Base-by-base conservation (phyloP, 148 eudicot species). In the Diospyros lotus region DNA sequence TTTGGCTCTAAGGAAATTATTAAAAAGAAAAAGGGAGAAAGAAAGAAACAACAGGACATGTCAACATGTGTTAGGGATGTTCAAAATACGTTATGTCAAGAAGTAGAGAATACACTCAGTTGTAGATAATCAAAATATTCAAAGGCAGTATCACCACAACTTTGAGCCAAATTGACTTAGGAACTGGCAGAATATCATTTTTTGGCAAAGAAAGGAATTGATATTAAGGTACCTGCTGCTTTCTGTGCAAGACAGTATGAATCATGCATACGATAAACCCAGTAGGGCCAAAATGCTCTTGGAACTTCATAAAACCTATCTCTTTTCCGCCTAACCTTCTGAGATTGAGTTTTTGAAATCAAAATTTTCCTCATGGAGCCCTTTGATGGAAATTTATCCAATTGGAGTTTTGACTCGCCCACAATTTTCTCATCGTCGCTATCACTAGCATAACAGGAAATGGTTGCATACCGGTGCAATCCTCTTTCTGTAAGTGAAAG, bases 251-350 rank as follows among this genome's bases (percentile, higher is more conserved):
- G 91, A 73, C 79, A 78, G 75, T 80, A 93, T 15, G 98, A 92
- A 80, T 95, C 99, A 75, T 88, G 82, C 99, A 89, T 91, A 62
- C 79, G 89, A 71, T 95, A 95, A 76, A 91, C 94, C 99, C 99
- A 93, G 48, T 81, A 75, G 17, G 99, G 99, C 96, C 87, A 95
- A 71, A 84, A 95, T 62, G 99, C 96, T 76, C 86, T 88, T 60
- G 93, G 79, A 71, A 74, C 91, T 80, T 82, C 85, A 43, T 82
- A 86, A 44, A 87, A 69, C 51, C 77, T 80, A 78, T 66, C 64
- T 77, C 77, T 82, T 63, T 78, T 79, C 81, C 75, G 52, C 40
- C 79, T 76, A 53, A 41, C 75, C 58, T 80, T 78, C 41, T 9
- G 76, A 77, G 73, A 71, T 65, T 73, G 81, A 63, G 66, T 71